Evolutionary conservation across 192 early-diverging fungal species (phyloP), one percentile per base, ranked within the genome.

Genomic region (Jimgerdemannia lactiflua): DNA sequence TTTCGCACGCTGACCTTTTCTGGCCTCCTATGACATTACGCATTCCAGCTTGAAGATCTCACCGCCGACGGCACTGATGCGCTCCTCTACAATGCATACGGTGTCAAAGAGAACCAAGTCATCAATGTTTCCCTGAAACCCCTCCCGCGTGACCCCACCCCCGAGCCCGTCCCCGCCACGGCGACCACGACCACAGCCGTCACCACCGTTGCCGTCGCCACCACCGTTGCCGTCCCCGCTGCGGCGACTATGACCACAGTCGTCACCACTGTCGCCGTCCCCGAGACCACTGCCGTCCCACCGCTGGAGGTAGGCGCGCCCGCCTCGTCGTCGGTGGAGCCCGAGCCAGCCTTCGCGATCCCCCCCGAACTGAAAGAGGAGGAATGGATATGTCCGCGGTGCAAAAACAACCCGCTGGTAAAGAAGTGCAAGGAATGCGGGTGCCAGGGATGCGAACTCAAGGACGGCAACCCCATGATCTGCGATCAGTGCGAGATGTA

Each of bases 401-500:
- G 77, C 66, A 43, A 74, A 18, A 78, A 78, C 19, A 43, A 78
- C 40, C 29, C 42, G 2, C 17, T 10, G 3, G 44, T 11, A 14
- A 74, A 71, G 9, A 72, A 72, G 1, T 91, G 89, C 72, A 82
- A 73, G 1, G 69, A 72, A 20, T 91, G 89, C 54, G 89, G 89
- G 0, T 91, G 89, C 74, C 65, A 70, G 18, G 69, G 77, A 20
- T 91, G 89, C 64, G 84, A 84, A 0, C 65, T 73, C 10, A 91
- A 91, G 43, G 80, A 87, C 64, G 88, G 76, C n/a, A 75, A 87
- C 65, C 86, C 87, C 19, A 73, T 91, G 54, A 84, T 85, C 4
- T 91, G 89, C 76, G 89, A 91, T 74, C 86, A 91, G 64, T 91
- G 89, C 63, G 83, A 87, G 29, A 65, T 67, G 6, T 89, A 86